Evolutionary conservation across 495 filamentous ascomycete genomes (phyloP).

Genomic region (Copromyces sp.): DNA sequence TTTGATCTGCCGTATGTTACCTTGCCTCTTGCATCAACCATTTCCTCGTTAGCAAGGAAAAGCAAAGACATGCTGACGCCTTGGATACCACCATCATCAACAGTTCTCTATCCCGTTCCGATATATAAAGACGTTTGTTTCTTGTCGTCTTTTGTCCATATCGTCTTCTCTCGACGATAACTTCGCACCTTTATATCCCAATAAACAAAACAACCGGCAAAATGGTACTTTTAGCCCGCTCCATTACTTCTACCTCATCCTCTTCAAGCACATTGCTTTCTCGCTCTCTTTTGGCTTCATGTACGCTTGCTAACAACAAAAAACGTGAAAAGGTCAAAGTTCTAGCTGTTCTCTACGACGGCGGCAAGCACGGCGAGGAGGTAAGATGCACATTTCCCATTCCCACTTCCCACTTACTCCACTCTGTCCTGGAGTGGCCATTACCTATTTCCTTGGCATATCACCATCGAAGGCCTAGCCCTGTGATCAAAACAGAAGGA

Average conservation of each 20-base stretch:
- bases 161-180: background rate
- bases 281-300: conserved; percentile 3
- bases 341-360: conserved; percentile 46
- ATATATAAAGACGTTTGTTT: background rate
- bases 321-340: conserved; percentile 47
- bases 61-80: background rate
- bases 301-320: conserved; percentile 34
- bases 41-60: background rate
- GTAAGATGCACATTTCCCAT: conserved; percentile 23
- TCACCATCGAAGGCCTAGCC: too few species aligned
- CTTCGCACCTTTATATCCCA: background rate
- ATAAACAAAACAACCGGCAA: conserved; percentile 22
- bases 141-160: background rate
- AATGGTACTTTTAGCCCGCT: conserved; percentile 43
- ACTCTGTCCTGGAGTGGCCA: background rate
- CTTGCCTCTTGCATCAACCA: background rate
- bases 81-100: background rate
- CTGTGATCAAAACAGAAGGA: background rate
- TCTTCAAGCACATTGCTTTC: conserved; percentile 13
- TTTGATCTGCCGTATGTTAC: background rate
- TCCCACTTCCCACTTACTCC: background rate
- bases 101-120: background rate
- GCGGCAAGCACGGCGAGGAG: conserved; percentile 40
- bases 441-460: background rate
- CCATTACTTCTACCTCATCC: conserved; percentile 25